Conservation (phyloP, 2,329 filamentous ascomycete genomes). For the Microsporum audouinii region DNA sequence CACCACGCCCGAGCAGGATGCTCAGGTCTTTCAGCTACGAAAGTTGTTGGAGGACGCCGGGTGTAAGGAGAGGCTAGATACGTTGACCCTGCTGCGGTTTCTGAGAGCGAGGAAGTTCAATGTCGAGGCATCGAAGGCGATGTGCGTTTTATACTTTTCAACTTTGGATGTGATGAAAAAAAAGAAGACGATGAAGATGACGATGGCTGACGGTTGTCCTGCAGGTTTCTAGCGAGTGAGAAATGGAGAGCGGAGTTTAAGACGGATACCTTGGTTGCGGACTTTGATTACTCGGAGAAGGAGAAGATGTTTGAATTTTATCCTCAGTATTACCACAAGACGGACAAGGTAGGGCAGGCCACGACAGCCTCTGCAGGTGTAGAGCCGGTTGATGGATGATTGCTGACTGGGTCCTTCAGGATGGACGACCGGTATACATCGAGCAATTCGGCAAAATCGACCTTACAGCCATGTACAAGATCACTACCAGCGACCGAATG, state of each 20-base stretch:
- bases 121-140: slow-evolving; percentile 68
- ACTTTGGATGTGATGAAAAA: too few relatives aligned
- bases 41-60: slow-evolving; percentile 73
- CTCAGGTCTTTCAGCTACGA: slow-evolving; percentile 75
- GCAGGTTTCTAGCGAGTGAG: slow-evolving; percentile 81
- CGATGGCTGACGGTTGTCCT: background rate
- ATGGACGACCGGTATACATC: slow-evolving; percentile 93
- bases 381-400: background rate
- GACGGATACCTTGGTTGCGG: slow-evolving; percentile 67
- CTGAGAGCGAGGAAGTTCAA: slow-evolving; percentile 92
- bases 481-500: slow-evolving; percentile 89
- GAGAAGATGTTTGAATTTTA: slow-evolving; percentile 77
- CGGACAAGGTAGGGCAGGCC: slow-evolving; percentile 37
- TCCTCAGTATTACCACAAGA: slow-evolving; percentile 96
- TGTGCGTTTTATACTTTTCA: slow-evolving; percentile 49
- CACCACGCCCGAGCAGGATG: slow-evolving; percentile 76
- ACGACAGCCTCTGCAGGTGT: background rate
- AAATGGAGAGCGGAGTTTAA: slow-evolving; percentile 81
- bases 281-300: slow-evolving; percentile 82
- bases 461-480: slow-evolving; percentile 78
- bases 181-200: background rate
- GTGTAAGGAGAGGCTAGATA: slow-evolving; percentile 76
- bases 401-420: slow-evolving; percentile 41
- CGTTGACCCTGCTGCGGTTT: slow-evolving; percentile 83
- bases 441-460: slow-evolving; percentile 93